A percentile compares a stretch with the other conserved stretches of the same genome.
These are phyloP conservation scores for Nitzschia sp. DNA, from an alignment of 108 stramenopile genomes.

Conservation along the genomic window DNA sequence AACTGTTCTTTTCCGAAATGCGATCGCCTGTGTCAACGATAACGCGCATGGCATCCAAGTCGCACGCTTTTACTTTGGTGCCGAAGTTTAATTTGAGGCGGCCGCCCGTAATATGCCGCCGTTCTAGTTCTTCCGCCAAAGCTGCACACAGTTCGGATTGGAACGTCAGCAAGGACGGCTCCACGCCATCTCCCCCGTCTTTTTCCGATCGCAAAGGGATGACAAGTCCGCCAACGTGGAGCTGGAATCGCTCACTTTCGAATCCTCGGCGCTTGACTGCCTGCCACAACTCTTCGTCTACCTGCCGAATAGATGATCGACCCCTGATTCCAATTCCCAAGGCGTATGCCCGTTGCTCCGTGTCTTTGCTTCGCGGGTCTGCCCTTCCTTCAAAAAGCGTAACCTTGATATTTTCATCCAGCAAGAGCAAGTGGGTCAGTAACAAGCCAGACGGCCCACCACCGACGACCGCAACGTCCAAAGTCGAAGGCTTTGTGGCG, in stretches of 20 bases:
- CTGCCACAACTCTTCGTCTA: conserved; percentile 57
- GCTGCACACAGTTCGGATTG: conserved; percentile 71
- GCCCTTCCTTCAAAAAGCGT: conserved; percentile 62
- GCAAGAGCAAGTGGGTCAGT: conserved; percentile 55
- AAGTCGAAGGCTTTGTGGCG: not conserved
- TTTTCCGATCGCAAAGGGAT: conserved; percentile 49
- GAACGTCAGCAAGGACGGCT: conserved; percentile 73
- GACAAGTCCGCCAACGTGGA: conserved; percentile 45
- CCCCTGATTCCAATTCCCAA: conserved; percentile 71
- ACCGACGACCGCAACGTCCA: conserved; percentile 40
- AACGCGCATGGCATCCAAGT: conserved; percentile 14
- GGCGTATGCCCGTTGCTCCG: conserved; percentile 58
- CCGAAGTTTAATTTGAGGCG: conserved; percentile 17
- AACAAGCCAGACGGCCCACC: conserved; percentile 73
- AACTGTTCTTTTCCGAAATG: conserved; percentile 9
- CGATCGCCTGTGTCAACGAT: not conserved
- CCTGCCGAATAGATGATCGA: conserved; percentile 55
- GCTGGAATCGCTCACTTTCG: conserved; percentile 65
- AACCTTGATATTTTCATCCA: conserved; percentile 32
- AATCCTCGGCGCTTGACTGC: conserved; percentile 52
- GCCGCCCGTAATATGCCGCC: conserved; percentile 5
- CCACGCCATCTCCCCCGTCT: conserved; percentile 10
- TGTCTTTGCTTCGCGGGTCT: conserved; percentile 42
- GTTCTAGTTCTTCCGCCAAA: conserved; percentile 64
- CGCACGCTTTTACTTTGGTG: not conserved